Evolutionary conservation across 768 basidiomycete genomes (phyloP), one percentile per base, ranked within the genome.

Genomic region (Mycena filopes): DNA sequence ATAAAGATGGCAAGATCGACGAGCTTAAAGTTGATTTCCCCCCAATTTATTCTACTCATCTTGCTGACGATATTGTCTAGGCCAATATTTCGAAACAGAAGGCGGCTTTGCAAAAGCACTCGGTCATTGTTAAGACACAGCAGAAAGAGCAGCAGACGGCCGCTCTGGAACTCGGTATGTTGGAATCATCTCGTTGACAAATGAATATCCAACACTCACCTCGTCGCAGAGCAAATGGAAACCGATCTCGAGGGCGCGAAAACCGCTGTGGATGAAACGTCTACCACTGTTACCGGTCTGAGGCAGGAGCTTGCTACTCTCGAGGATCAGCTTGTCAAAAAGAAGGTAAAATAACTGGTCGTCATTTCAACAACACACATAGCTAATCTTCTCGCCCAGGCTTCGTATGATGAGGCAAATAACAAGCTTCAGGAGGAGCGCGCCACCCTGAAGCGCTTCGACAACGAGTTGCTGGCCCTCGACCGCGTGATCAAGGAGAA

Each of bases 1-100:
- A 99, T 81, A 98, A 98, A 76, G 98, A 98, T 54, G 95, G 95
- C 49, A 99, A 99, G 79, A 92, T 94, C 58, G 92, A 91, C 20
- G 93, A 99, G 75, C 86, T 99, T 68, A 98, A 96, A 83, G 96
- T 93, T 61, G 48, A n/a, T 63, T 48, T 21, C 49, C 26, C 43
- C 33, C 38, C 36, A 16, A 4, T 57, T 65, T 38, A 43, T 59
- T 40, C 20, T 49, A 13, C 40, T 40, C 9, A 1, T 42, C 41
- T 20, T 26, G 6, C 31, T 57, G 25, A 31, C 40, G n/a, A 49
- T 55, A 59, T 48, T 26, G 8, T n/a, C 1, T 72, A 95, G 95
- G 86, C 84, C 11, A 86, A 88, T 68, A 94, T 99, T 67, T 82
- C 84, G 21, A 91, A 88, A 73, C 91, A 94, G 77, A 98, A 96